Evolutionary conservation across 2,329 filamentous ascomycete species (phyloP).

Genomic region (Microdochium bolleyi): DNA sequence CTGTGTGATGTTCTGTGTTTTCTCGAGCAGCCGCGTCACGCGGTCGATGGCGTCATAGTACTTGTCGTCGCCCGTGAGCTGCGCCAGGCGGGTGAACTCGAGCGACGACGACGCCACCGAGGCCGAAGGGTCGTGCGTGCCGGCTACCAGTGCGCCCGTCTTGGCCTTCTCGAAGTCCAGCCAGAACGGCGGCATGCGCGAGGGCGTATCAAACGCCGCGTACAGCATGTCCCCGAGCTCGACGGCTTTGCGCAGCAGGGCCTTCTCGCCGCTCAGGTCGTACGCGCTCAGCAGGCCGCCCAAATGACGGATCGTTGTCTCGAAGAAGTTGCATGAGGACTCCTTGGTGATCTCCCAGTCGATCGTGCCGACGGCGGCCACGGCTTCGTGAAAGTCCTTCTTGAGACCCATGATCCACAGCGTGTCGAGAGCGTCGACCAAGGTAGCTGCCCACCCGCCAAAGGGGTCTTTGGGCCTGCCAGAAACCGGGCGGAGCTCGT

Average conservation of each 20-base stretch:
- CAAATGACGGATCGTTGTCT: constrained; percentile 38
- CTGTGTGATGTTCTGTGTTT: constrained; percentile 57
- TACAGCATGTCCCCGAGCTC: constrained; percentile 40
- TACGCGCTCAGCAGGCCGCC: constrained; percentile 36
- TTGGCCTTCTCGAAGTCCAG: constrained; percentile 38
- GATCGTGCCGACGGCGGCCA: constrained; percentile 37
- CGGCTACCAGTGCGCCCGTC: constrained; percentile 20
- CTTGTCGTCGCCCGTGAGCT: constrained; percentile 59
- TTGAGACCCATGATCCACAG: constrained; percentile 54
- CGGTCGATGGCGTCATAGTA: constrained; percentile 72
- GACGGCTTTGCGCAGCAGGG: constrained; percentile 31
- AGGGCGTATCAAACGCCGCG: constrained; percentile 38
- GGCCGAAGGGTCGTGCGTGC: constrained; percentile 25
- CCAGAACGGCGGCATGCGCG: constrained; percentile 45
- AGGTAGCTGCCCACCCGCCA: constrained; percentile 48
- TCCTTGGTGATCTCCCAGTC: constrained; percentile 36
- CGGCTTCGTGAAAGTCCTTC: constrained; percentile 47
- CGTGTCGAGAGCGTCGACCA: constrained; percentile 54
- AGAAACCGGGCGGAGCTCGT: constrained; percentile 41
- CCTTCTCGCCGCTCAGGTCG: constrained; percentile 32
- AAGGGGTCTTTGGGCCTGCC: constrained; percentile 38
- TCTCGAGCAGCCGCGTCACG: constrained; percentile 62
- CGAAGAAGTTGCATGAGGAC: constrained; percentile 32
- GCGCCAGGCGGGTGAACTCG: constrained; percentile 63
- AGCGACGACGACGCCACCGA: constrained; percentile 53